Conservation (phyloP, 2,329 filamentous ascomycete species). For the Rutstroemia sp. region DNA sequence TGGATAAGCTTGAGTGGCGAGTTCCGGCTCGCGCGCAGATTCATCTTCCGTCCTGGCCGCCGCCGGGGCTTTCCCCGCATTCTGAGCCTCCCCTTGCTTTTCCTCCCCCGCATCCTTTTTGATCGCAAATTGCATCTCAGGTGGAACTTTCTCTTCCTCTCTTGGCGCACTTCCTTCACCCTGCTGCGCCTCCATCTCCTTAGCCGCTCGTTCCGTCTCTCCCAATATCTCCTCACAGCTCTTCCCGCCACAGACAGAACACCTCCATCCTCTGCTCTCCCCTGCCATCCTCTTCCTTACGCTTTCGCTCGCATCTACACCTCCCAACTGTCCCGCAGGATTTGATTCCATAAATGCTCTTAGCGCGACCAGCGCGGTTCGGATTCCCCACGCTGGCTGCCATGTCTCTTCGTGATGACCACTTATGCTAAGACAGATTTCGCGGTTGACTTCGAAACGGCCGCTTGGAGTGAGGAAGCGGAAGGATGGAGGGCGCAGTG, state of each 20-base stretch:
- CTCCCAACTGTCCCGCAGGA: constrained; percentile 80
- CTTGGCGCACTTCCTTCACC: constrained; percentile 42
- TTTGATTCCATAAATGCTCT: constrained; percentile 91
- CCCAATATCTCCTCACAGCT: constrained; percentile 67
- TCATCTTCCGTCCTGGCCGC: constrained; percentile 49
- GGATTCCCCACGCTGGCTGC: constrained; percentile 96
- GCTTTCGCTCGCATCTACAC: constrained; percentile 66
- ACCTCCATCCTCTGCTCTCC: constrained; percentile 60
- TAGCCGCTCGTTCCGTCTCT: constrained; percentile 56
- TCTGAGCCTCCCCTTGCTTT: background rate
- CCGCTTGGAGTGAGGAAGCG: constrained; percentile 89
- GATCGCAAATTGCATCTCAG: background rate
- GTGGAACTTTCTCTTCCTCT: constrained; percentile 3
- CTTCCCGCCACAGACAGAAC: constrained; percentile 59
- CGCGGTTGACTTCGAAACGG: constrained; percentile 90
- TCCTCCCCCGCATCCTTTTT: constrained; percentile 21
- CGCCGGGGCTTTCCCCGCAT: background rate
- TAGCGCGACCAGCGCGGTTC: constrained; percentile 75
- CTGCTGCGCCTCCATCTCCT: constrained; percentile 32
- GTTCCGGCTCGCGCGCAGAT: constrained; percentile 38
- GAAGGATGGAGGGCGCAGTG: constrained; percentile 87
- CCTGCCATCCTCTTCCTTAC: constrained; percentile 62
- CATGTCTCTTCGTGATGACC: constrained; percentile 97
- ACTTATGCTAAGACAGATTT: constrained; percentile 90
- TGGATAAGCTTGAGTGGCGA: constrained; percentile 47